Base-by-base conservation (phyloP, 2,329 filamentous ascomycete genomes). In the Colletotrichum gigasporum region DNA sequence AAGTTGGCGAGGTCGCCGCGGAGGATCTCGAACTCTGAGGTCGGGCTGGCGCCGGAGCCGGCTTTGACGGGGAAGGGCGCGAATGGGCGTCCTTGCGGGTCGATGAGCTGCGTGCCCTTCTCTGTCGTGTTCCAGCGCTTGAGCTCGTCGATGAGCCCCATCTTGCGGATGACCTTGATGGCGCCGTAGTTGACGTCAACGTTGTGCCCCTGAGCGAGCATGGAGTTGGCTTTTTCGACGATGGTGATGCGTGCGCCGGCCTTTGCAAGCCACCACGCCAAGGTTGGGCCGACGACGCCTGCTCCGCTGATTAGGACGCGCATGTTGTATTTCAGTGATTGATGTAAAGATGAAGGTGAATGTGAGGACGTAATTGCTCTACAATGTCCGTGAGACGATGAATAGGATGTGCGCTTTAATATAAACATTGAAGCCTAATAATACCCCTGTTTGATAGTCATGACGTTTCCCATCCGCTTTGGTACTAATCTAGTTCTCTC, bases 1-100 rank as follows among this genome's bases (percentile, higher is more conserved):
- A 88, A 74, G 12, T 75, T 71, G 4, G 80, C 79, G 12, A 89
- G 69, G 47, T 87, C 83, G 0, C 83, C 85, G 9, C 87, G 77
- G 77, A 90, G 83, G 50, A 90, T 83, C 74, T 90, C 87, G 65
- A 80, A 87, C 58, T 90, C 86, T 63, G 80, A 82, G 0, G 83
- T 85, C 10, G 51, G 30, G 86, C 71, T 14, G 73, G 74, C 69
- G 83, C 81, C 32, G 67, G 68, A 0, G 80, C 79, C 59, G 76
- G 73, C 4, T 79, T 80, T 79, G 39, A 74, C 73, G 16, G 70
- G 69, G 44, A 84, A 75, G 5, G 71, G 73, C 18, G 80, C 85
- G 35, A 73, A 71, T 2, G 69, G 54, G 1, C 69, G 71, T 50
- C 81, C 80, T 0, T 71, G 57, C 0, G 67, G 62, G 69, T 86